phyloP scores from a whole-genome alignment of 202 grass and related monocot species.

The Zizania palustris region DNA sequence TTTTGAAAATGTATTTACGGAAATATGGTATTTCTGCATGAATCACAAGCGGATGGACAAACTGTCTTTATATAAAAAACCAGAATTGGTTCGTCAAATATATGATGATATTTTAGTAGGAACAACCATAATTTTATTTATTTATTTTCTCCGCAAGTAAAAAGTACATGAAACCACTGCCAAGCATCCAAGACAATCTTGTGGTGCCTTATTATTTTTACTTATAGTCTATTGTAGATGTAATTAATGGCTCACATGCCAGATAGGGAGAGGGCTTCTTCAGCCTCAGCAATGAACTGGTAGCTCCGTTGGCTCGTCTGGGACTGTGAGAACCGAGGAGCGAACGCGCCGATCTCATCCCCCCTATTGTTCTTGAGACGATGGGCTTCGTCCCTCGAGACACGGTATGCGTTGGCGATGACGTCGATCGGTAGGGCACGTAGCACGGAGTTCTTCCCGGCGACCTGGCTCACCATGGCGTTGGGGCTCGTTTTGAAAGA shows the following conservation, averaged over 20 bases:
- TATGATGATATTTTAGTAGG: too few relatives aligned
- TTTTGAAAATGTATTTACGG: too few relatives aligned
- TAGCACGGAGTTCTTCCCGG: background rate
- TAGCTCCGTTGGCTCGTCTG: background rate
- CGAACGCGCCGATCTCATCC: background rate
- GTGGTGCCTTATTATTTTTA: background rate
- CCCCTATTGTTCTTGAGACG: background rate
- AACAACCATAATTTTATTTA: too few relatives aligned
- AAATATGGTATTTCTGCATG: too few relatives aligned
- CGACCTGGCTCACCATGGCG: background rate
- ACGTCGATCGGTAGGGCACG: background rate
- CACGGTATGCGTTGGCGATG: background rate
- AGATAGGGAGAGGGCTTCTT: background rate
- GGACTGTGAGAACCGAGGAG: background rate
- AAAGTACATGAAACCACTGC: too few relatives aligned
- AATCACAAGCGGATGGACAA: too few relatives aligned
- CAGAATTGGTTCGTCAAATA: too few relatives aligned
- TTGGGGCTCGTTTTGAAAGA: background rate
- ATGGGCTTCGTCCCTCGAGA: background rate
- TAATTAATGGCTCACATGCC: background rate
- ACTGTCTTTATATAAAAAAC: too few relatives aligned
- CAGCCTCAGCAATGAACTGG: background rate
- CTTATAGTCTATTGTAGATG: background rate
- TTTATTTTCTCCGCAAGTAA: too few relatives aligned
- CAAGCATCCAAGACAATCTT: background rate